Evolutionary conservation across 2,329 filamentous ascomycete genomes (phyloP), one percentile per base, ranked within the genome.

Genomic region (Pezicula neosporulosa): DNA sequence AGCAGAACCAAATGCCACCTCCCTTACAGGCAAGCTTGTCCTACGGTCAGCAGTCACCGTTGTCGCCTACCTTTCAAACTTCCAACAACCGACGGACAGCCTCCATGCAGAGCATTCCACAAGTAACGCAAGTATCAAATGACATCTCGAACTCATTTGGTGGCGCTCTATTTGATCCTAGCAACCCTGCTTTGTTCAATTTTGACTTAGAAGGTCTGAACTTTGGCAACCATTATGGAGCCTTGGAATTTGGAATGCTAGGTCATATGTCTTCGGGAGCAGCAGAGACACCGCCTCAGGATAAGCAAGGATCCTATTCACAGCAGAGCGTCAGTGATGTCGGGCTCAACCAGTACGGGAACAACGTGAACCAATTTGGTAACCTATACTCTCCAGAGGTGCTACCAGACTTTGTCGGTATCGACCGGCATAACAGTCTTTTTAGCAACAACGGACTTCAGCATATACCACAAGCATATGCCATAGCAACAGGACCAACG

Each of bases 191-290:
- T 1, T 73, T 96, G 50, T 97, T 95, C 79, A 97, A 97, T 67
- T 96, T 97, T 68, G 92, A 97, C 67, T 82, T 97, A 10, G 91
- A 95, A 50, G 91, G 90, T 53, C 81, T 97, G 67, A 94, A 94
- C 67, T 99, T 97, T 68, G 92, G 91, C 50, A 97, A 94, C 66
- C 90, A 96, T 58, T 99, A 97, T 66, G 93, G 92, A 54, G 93
- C 92, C 16, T 79, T 96, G 68, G 94, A 97, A 69, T 97, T 97
- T 68, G 89, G 91, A 49, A 97, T 97, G 82, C 81, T 99, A 0
- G 91, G 90, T 27, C 93, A 97, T 68, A 96, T 99, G 89, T 90
- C 90, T 53, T 90, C 89, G n/a, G 89, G 89, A 13, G 87, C 89
- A 13, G 87, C 85, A n/a, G 89, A 94, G 60, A 89, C 85, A 15